Base-by-base conservation (phyloP, 2,329 filamentous ascomycete genomes). In the Colletotrichum sp. region DNA sequence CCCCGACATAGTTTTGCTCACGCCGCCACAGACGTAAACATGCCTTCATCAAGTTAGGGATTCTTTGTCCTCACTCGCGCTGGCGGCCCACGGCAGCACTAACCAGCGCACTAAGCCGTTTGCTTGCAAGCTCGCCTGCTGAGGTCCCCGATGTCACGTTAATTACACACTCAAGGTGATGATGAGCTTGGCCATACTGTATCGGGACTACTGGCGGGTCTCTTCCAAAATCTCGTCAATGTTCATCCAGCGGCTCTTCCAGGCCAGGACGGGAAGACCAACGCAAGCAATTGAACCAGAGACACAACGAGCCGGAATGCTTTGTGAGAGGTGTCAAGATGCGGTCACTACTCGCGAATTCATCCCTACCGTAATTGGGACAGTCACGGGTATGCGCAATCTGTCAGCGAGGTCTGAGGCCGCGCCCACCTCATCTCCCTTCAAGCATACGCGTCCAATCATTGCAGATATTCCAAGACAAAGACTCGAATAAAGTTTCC, bases 321-420 rank as follows among this genome's bases (percentile, higher is more conserved):
- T 52, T 5, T 52, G 44, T 13, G 12, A 65, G 32, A 66, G 6
- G n/a, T 69, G 44, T 32, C 18, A 8, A 55, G 24, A n/a, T 24
- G n/a, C 8, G 34, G 24, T 36, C 39, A 52, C 36, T 39, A 13
- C 39, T 62, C 18, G 16, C 66, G 44, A 21, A 21, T 52, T 32
- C 32, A 44, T 70, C 21, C 30, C 71, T 57, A 63, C 59, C 8
- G 44, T 30, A 24, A 44, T 18, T 30, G 39, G 39, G 21, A n/a
- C 15, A 63, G 39, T 44, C 69, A 67, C 39, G 57, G 24, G 64
- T 28, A 67, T 73, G 69, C 70, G 63, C 28, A 64, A 64, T 76
- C 70, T 68, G 34, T 62, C 63, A 73, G 72, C 70, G 21, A 64
- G 60, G 73, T 73, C 73, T 69, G 55, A 76, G 73, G 63, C 71